These are phyloP conservation scores for Solanum arcanum DNA, from an alignment of 257 asterid genomes.

Conservation along the genomic window DNA sequence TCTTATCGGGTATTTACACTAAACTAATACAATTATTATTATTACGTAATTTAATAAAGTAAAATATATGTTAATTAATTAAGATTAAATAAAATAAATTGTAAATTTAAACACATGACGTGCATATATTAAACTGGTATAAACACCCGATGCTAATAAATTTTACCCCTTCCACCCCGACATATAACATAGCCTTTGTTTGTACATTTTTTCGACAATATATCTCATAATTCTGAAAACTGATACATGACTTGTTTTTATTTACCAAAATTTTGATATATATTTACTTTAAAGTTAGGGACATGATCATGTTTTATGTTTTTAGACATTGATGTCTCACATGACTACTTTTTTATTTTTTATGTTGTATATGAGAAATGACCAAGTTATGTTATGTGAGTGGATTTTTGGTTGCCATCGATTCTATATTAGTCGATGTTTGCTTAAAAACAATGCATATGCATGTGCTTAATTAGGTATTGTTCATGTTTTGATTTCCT, in stretches of 20 bases:
- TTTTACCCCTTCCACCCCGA: too few relatives aligned
- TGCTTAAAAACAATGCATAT: background rate
- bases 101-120: too few relatives aligned
- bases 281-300: background rate
- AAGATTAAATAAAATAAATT: too few relatives aligned
- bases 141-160: too few relatives aligned
- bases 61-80: too few relatives aligned
- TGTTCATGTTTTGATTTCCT: background rate
- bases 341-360: background rate
- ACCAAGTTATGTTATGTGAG: background rate
- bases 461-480: background rate
- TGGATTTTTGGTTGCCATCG: background rate
- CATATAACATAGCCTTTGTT: background rate
- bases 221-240: background rate
- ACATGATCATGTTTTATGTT: background rate
- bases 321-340: background rate
- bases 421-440: background rate
- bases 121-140: too few relatives aligned
- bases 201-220: background rate
- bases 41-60: too few relatives aligned
- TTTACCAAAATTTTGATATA: background rate
- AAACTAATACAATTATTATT: too few relatives aligned
- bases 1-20: rapidly evolving
- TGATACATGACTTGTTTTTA: background rate
- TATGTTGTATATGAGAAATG: background rate